Conservation (phyloP, 805 yeast species). For the Yarrowia keelungensis region DNA sequence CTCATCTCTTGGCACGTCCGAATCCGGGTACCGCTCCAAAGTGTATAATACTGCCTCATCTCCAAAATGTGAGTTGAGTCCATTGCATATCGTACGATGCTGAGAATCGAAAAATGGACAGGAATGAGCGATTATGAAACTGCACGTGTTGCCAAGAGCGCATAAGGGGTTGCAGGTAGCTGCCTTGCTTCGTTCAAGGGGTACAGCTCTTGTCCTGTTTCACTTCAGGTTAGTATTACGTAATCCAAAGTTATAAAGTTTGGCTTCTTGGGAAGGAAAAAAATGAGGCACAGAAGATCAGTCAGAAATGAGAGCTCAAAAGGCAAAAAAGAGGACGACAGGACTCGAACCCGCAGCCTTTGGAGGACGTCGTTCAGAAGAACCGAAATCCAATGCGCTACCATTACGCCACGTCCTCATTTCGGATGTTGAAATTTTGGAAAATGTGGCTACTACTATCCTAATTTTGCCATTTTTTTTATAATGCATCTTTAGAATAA, state of each 20-base stretch:
- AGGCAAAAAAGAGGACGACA: constrained; percentile 27
- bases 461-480: neutral
- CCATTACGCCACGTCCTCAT: constrained; percentile 37
- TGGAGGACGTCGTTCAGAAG: constrained; percentile 37
- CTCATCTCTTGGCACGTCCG: constrained; percentile 23
- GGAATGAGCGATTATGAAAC: too few species aligned
- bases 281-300: too few species aligned
- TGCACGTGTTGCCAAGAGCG: too few species aligned
- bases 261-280: too few species aligned
- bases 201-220: too few species aligned
- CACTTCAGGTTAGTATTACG: too few species aligned
- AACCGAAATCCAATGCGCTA: constrained; percentile 38
- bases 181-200: too few species aligned
- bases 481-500: too few species aligned
- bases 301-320: neutral
- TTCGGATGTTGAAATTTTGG: neutral
- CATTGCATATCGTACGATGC: constrained; percentile 21
- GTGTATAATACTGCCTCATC: neutral
- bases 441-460: constrained; percentile 3
- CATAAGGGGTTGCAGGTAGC: too few species aligned
- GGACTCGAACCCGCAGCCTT: constrained; percentile 39
- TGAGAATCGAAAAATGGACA: constrained; percentile 1
- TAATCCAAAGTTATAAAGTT: too few species aligned
- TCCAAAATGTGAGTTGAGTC: neutral
- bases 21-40: neutral